These are phyloP conservation scores for Bromus sterilis DNA, from an alignment of 176 grass and related monocot genomes.

Conservation along the genomic window DNA sequence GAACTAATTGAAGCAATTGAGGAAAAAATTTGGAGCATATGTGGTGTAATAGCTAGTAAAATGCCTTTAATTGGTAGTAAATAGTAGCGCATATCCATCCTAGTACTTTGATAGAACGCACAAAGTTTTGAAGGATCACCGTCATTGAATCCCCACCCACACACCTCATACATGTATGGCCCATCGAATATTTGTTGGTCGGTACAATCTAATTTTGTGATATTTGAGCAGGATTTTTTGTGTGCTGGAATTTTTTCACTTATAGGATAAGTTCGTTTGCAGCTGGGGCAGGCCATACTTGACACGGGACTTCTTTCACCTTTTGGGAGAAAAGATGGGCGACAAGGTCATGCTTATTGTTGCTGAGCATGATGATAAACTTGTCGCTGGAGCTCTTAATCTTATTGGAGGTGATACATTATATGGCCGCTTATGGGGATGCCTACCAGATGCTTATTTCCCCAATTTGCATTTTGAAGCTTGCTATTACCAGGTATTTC, in stretches of 20 bases:
- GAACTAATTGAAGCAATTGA: constrained; percentile 12
- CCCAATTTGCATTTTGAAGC: constrained; percentile 98
- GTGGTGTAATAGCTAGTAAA: neutral
- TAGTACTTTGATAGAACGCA: neutral
- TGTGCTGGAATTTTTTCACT: constrained; percentile 1
- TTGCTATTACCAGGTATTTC: constrained; percentile 95
- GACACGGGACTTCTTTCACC: constrained; percentile 86
- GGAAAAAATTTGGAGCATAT: too few species aligned
- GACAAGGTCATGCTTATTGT: constrained; percentile 79
- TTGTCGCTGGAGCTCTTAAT: constrained; percentile 89
- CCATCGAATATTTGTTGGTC: neutral
- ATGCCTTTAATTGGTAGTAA: neutral
- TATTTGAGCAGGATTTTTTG: neutral
- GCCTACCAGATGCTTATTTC: constrained; percentile 71
- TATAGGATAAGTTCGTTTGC: constrained; percentile 1
- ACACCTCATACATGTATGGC: neutral
- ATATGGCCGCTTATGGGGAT: constrained; percentile 94
- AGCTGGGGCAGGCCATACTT: constrained; percentile 93
- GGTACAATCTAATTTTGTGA: neutral
- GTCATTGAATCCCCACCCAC: neutral
- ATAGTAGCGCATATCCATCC: neutral
- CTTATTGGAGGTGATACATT: constrained; percentile 87
- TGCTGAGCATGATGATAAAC: constrained; percentile 61
- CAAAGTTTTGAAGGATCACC: neutral
- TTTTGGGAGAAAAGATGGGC: constrained; percentile 75